phyloP scores from a whole-genome alignment of 768 basidiomycete genomes.

The Strobilomyces echinocephalus region DNA sequence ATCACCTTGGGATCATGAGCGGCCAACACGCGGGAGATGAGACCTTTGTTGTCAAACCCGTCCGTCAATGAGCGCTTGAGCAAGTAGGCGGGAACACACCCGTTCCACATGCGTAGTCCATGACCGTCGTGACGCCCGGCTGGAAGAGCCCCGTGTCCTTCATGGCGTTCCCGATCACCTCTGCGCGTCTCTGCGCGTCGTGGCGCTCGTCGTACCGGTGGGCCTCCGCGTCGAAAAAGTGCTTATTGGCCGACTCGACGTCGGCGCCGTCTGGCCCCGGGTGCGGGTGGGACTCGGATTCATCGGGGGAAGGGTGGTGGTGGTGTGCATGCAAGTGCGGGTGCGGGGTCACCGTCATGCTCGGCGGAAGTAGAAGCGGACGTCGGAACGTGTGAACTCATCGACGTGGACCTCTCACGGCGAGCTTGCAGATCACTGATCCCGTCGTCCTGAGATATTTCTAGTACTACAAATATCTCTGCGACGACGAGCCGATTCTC shows the following conservation, averaged over 20 bases:
- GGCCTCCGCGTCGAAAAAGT: conserved; percentile 24
- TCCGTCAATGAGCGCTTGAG: no score
- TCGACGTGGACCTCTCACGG: no score
- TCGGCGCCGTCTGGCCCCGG: neutral
- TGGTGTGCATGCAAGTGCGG: neutral
- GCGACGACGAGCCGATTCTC: no score
- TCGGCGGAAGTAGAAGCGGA: neutral
- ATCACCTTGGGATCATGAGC: conserved; percentile 56
- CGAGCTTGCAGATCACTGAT: no score
- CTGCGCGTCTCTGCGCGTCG: conserved; percentile 17
- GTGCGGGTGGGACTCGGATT: neutral
- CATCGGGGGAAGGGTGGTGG: no score
- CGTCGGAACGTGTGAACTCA: no score
- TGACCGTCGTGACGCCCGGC: conserved; percentile 48
- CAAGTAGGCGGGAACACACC: conserved; percentile 35
- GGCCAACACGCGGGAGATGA: conserved; percentile 57
- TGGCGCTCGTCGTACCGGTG: conserved; percentile 24
- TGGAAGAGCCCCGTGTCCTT: conserved; percentile 43
- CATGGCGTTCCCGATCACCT: conserved; percentile 27
- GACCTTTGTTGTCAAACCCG: conserved; percentile 38
- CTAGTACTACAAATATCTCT: no score
- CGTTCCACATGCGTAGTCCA: conserved; percentile 77
- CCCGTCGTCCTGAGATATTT: no score
- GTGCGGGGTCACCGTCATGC: neutral
- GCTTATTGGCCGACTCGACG: conserved; percentile 24